phyloP scores from a whole-genome alignment of 345 rosid species.

The Hibiscus trionum region DNA sequence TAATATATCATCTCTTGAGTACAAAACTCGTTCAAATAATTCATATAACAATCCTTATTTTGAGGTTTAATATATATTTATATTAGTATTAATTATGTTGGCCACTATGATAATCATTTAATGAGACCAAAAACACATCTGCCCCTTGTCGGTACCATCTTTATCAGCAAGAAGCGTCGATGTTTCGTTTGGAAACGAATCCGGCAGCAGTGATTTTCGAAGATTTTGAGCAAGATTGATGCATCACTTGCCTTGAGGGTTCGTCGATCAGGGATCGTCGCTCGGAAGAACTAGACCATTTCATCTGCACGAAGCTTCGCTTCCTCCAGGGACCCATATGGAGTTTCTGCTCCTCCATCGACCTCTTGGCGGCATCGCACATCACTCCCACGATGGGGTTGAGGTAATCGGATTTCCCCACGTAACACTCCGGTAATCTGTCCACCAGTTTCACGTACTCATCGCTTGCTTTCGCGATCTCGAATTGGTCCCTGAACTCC shows the following conservation, averaged over 20 bases:
- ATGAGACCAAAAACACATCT: not conserved
- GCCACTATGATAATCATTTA: not conserved
- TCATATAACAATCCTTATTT: not conserved
- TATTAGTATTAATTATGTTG: not conserved
- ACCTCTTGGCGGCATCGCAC: slow-evolving; percentile 34
- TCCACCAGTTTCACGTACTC: slow-evolving; percentile 27
- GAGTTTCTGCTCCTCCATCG: slow-evolving; percentile 42
- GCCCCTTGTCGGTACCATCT: not conserved
- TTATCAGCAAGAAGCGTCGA: not conserved
- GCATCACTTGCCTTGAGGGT: not conserved
- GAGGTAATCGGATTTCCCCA: slow-evolving; percentile 34
- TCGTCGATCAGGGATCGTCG: not conserved
- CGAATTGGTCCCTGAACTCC: slow-evolving; percentile 39
- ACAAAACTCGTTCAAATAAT: not conserved
- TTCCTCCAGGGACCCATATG: slow-evolving; percentile 46
- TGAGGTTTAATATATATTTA: not conserved
- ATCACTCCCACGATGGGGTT: slow-evolving; percentile 26
- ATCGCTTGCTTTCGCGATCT: slow-evolving; percentile 34
- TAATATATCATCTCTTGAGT: not conserved
- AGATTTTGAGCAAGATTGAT: slow-evolving; percentile 9
- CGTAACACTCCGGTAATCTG: slow-evolving; percentile 30
- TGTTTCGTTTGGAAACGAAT: not conserved
- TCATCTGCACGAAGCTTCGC: slow-evolving; percentile 46
- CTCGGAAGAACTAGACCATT: slow-evolving; percentile 29
- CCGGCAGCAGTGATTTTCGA: not conserved